Evolutionary conservation across 345 rosid species (phyloP), one percentile per base, ranked within the genome.

Genomic region (Nephelium lappaceum): DNA sequence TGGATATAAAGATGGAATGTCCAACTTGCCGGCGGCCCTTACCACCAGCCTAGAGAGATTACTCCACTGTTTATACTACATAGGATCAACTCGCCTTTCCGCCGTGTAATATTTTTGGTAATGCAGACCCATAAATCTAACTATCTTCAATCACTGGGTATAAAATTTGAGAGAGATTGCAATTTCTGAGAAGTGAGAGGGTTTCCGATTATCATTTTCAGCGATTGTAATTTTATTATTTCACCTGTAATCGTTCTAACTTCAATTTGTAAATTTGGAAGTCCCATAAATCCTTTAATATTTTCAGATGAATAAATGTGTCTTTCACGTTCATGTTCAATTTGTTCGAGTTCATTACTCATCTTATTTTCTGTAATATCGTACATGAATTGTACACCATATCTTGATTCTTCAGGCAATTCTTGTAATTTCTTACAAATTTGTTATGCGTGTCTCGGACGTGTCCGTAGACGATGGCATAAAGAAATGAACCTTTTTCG

Each of bases 1-100:
- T 96, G 99, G 99, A 96, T 82, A 89, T 96, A 84, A 96, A 96
- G 87, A 96, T 96, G 99, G 99, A 96, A 85, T 96, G 99, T 77
- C 99, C 99, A 70, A 96, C 99, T 71, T 96, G 99, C 85, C 94
- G 99, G 79, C 94, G 99, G 57, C 78, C 92, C 3, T 84, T 96
- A 64, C 99, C 99, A 27, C 93, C 99, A 77, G 97, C 95, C 70
- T 92, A 86, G 88, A 75, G 81, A 58, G 66, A 77, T 42, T 4
- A 14, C 63, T 78, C 77, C 65, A 66, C 79, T 69, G 81, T 86
- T 72, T 69, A 82, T 84, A 67, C 51, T 65, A 60, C 80, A 73
- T 73, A 83, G 83, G 85, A 82, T 68, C 83, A 72, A 69, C 75
- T 63, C 83, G 67, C 55, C 49, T 49, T 75, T 62, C 62, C 80